Percentiles rank a stretch among this genome's conserved stretches.
These are phyloP conservation scores for Pogostemon cablin DNA, from an alignment of 257 asterid species.

Conservation along the genomic window DNA sequence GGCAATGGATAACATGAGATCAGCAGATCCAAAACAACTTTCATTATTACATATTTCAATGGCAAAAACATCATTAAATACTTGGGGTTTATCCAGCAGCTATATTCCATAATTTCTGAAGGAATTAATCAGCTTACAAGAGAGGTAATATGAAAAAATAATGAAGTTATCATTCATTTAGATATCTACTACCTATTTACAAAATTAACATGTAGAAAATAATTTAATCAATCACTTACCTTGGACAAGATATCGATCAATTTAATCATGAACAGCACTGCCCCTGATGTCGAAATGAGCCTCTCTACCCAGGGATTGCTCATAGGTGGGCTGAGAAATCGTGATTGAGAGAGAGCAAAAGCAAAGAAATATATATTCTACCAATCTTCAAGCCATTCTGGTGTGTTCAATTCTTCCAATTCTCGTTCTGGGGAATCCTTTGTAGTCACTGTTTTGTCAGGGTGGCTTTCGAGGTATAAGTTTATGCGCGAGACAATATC, in stretches of 20 bases:
- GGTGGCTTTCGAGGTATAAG: constrained; percentile 50
- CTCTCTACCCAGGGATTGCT: constrained; percentile 1
- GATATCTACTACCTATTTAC: constrained; percentile 47
- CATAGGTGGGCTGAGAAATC: not conserved
- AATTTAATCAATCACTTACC: constrained; percentile 31
- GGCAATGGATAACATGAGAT: not conserved
- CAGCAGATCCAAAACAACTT: not conserved
- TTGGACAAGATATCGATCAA: constrained; percentile 13
- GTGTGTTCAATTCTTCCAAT: constrained; percentile 59
- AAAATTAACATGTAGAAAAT: constrained; percentile 26
- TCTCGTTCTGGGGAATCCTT: constrained; percentile 49
- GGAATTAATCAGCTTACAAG: not conserved
- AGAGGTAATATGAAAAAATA: constrained; percentile 15
- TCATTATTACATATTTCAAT: not conserved
- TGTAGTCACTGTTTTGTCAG: constrained; percentile 45
- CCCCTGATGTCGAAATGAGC: not conserved
- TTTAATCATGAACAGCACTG: constrained; percentile 28
- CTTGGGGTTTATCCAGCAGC: not conserved
- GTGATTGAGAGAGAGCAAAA: not conserved
- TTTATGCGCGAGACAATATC: constrained; percentile 70
- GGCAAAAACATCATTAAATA: not conserved
- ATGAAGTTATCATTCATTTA: constrained; percentile 37
- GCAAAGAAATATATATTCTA: constrained; percentile 33
- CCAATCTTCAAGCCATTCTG: constrained; percentile 94
- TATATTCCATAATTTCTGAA: not conserved